Evolutionary conservation across 106 monocot species (phyloP).

Genomic region (Platanthera guangdongensis): DNA sequence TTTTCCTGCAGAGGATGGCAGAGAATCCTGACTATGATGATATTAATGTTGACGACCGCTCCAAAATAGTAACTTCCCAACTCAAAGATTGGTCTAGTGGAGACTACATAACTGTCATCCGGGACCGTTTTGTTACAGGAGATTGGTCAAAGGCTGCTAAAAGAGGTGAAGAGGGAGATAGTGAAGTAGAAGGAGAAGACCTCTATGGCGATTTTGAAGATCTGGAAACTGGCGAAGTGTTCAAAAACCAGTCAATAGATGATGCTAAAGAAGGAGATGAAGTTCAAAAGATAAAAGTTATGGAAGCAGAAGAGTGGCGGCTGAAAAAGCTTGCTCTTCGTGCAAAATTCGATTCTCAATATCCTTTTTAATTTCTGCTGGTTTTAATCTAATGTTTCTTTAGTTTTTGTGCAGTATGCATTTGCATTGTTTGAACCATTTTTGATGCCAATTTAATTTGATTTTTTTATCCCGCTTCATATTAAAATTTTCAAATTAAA

Average conservation of each 20-base stretch:
- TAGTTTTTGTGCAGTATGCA: background rate
- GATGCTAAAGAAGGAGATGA: slow-evolving; percentile 19
- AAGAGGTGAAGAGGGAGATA: slow-evolving; percentile 38
- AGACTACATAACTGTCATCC: slow-evolving; percentile 55
- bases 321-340: slow-evolving; percentile 91
- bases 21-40: slow-evolving; percentile 30
- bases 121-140: slow-evolving; percentile 90
- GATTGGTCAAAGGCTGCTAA: slow-evolving; percentile 79
- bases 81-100: slow-evolving; percentile 75
- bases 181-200: slow-evolving; percentile 33
- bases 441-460: background rate
- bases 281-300: slow-evolving; percentile 11
- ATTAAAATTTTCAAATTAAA: background rate
- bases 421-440: background rate
- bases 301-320: slow-evolving; percentile 55
- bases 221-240: slow-evolving; percentile 62
- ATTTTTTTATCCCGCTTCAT: background rate
- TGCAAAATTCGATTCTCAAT: slow-evolving; percentile 88
- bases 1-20: slow-evolving; percentile 40
- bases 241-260: slow-evolving; percentile 17
- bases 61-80: slow-evolving; percentile 42
- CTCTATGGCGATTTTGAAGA: slow-evolving; percentile 87
- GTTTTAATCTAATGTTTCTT: background rate
- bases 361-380: slow-evolving; percentile 44
- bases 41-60: slow-evolving; percentile 57